Base-by-base conservation (phyloP, 1,284 basidiomycete species). In the Cryptococcus sp. region DNA sequence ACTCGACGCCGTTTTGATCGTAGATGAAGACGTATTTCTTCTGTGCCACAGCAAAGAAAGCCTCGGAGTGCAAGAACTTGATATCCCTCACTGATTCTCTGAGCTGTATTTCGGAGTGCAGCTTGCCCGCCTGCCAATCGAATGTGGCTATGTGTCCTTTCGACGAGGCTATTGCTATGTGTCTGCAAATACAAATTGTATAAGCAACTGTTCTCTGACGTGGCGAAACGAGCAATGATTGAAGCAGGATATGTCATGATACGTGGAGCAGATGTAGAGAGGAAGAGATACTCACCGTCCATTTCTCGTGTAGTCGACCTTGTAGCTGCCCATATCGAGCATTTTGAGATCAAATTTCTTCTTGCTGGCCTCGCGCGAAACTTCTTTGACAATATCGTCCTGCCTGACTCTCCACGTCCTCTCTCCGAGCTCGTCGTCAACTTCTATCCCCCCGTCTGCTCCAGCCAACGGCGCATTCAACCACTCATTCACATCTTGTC, bases 21-120 rank as follows among this genome's bases (percentile, higher is more conserved):
- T 99, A 98, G 58, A 99, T 93, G 79, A 91, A 99, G 19, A 89
- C 89, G 73, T 96, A 93, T 82, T 94, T 92, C 77, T 93, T 92
- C 78, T 99, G 95, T 0, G 95, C 95, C 15, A 96, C 93, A 2
- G 95, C 96, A 72, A 89, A 93, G 79, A 89, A 91, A 0, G 88
- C 87, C 55, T 95, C 89, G 69, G 94, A 91, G 73, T 98, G 94
- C 11, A 99, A 80, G 76, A 94, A 99, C 87, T 89, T 92, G 76
- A 98, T 89, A 75, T 97, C 94, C 63, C 93, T 68, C 67, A 83
- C 89, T 83, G 91, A 93, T 79, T 98, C 95, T 58, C 63, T 67
- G 5, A 98, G 81, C 66, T 96, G 92, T 37, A 97, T 82, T 74
- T 99, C 95, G 4, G 89, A 85, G 69, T 93, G 88, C 37, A 98